These are phyloP conservation scores for Daldinia grandis DNA, from an alignment of 495 filamentous ascomycete genomes.

Conservation along the genomic window DNA sequence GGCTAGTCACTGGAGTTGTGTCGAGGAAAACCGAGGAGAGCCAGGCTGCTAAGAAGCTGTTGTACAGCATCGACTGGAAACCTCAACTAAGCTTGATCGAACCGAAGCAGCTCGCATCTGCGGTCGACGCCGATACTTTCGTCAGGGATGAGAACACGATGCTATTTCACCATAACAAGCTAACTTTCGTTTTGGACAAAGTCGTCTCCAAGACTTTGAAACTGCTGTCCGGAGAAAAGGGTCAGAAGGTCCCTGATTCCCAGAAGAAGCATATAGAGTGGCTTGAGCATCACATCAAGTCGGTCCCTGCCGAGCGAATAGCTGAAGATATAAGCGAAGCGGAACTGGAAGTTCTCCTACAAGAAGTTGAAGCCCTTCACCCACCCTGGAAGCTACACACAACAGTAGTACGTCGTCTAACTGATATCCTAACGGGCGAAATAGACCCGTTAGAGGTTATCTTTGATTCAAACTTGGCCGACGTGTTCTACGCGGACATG, in stretches of 20 bases:
- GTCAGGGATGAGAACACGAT: constrained; percentile 29
- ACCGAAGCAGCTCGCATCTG: constrained; percentile 26
- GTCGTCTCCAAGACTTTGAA: constrained; percentile 28
- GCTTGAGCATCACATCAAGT: constrained; percentile 37
- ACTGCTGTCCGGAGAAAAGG: constrained; percentile 19
- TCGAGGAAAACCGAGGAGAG: constrained; percentile 15
- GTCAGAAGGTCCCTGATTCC: constrained; percentile 9
- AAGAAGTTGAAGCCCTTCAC: constrained; percentile 30
- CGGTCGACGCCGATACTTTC: constrained; percentile 27
- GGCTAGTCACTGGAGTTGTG: constrained; percentile 28
- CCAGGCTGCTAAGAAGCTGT: constrained; percentile 33
- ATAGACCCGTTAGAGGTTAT: constrained; percentile 51
- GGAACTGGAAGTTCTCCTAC: constrained; percentile 22
- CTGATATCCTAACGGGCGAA: constrained; percentile 51
- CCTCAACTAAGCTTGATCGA: constrained; percentile 45
- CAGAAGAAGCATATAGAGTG: constrained; percentile 39
- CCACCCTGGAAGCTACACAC: constrained; percentile 43
- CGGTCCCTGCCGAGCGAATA: neutral
- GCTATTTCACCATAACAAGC: constrained; percentile 25
- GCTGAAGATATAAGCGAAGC: constrained; percentile 26
- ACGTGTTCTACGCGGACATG: constrained; percentile 42
- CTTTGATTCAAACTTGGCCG: constrained; percentile 35
- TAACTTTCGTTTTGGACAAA: constrained; percentile 26
- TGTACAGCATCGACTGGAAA: constrained; percentile 47
- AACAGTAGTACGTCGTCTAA: constrained; percentile 44